Evolutionary conservation across 2,329 filamentous ascomycete species (phyloP), one percentile per base, ranked within the genome.

Genomic region (Ploettnerulaceae sp.): DNA sequence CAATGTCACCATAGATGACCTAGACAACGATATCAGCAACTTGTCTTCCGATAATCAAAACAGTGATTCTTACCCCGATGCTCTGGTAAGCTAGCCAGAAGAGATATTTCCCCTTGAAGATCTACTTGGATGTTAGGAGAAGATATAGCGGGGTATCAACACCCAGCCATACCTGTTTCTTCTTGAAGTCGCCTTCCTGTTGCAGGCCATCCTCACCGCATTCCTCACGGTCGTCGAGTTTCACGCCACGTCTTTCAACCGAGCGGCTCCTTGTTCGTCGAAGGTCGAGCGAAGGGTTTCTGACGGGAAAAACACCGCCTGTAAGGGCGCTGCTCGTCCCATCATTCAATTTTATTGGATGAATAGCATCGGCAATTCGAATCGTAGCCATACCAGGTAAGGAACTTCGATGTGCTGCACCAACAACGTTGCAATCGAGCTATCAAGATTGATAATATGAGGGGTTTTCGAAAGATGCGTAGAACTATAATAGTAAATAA

Each of bases 1-100:
- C 81, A 57, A 84, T 82, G 53, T 85, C 81, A 22, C 81, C 81
- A 50, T 85, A 84, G 44, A 84, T 83, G 33, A 82, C 48, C 48
- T 51, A 12, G 15, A 7, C 0, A 8, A 17, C 11, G 39, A 22
- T 3, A 17, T 47, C 32, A 47, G 39, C 7, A 18, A 4, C 4
- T 20, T n/a, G 14, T 22, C 18, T 14, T 3, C 2, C 5, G 12
- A 6, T 28, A 3, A 1, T 7, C 9, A 11, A 22, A 20, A 11
- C 12, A 21, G 12, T 3, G 18, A 4, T 3, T 26, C 44, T 41
- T 47, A 51, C 78, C 36, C 81, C 81, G 18, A 74, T 74, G 3
- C 74, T 78, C 63, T 84, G 79, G 59, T 82, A 84, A 12, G 78
- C 74, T 33, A 82, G 71, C 71, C 75, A 54, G 5, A 48, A 25